Base-by-base conservation (phyloP, 2,329 filamentous ascomycete genomes). In the Ceratocystiopsis sp. region DNA sequence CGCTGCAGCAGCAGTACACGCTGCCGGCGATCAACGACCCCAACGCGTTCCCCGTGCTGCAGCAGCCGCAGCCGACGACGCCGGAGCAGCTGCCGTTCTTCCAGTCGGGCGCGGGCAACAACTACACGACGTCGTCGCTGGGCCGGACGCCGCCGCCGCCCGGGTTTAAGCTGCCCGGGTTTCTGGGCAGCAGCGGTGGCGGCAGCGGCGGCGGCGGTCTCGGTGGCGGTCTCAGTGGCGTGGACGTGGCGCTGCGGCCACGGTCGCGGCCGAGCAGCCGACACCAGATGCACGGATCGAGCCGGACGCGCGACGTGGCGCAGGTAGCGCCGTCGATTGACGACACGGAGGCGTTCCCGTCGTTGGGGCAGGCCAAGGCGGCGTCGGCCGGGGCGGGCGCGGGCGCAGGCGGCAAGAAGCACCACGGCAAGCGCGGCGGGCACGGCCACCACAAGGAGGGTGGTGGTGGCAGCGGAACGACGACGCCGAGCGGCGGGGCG, bases 291-390 rank as follows among this genome's bases (percentile, higher is more conserved):
- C 66, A 67, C 54, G 60, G 58, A n/a, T 48, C 68, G 14, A n/a
- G 33, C 29, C 21, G 33, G 2, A 36, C 17, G 35, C 19, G 40
- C 25, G 25, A 29, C 7, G 10, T 9, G 2, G 25, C 25, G 25
- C 25, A 29, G 25, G 10, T 29, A 4, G 69, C 83, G 14, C 80
- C 82, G 29, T 77, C 84, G 17, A 78, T 94, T 19, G 87, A 96
- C 56, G 91, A 98, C 54, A 89, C 84, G 17, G 91, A 98, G 55
- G 91, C 89, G 0, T 98, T 98, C 54, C 91, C 91, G 9, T 84
- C 82, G 10, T 71, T 98, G 3, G 84, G 85, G 7, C 84, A 85
- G 17, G 65, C 71, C 29, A 91, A 91, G 16, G 14, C n/a, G 36
- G 81, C 74, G 41, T 71, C 73, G 17, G 65, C 71, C 19, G 91